Conservation (phyloP, 495 filamentous ascomycete species). For the Penicillium canescens region DNA sequence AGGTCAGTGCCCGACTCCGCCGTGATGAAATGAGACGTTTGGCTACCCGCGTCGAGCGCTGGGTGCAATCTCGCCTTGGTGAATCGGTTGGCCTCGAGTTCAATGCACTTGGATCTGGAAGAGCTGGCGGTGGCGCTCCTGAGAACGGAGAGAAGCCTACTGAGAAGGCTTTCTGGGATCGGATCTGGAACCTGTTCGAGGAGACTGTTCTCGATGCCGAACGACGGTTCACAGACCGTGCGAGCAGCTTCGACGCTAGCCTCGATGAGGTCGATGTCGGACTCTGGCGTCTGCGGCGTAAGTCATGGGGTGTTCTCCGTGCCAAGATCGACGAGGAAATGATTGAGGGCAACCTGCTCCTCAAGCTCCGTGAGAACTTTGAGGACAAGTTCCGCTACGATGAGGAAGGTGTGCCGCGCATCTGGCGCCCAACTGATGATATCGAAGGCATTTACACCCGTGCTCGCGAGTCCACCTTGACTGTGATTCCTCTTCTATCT, state of each 20-base stretch:
- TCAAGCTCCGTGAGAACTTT: conserved; percentile 97
- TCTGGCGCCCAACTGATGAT: conserved; percentile 96
- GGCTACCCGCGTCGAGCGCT: conserved; percentile 85
- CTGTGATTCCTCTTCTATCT: conserved; percentile 84
- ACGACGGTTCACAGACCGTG: conserved; percentile 78
- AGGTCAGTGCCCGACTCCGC: conserved; percentile 76
- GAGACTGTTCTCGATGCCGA: conserved; percentile 86
- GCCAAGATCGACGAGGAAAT: conserved; percentile 96
- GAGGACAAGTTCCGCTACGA: conserved; percentile 99
- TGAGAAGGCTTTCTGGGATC: conserved; percentile 93
- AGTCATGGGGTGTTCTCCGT: conserved; percentile 88
- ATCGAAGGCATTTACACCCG: conserved; percentile 93
- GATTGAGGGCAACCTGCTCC: conserved; percentile 91
- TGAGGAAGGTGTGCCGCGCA: conserved; percentile 87
- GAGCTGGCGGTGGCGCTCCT: conserved; percentile 76
- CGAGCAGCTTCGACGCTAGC: conserved; percentile 89
- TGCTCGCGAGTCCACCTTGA: conserved; percentile 86
- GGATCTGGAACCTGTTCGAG: conserved; percentile 86
- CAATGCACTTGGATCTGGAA: conserved; percentile 86
- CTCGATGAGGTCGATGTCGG: conserved; percentile 91
- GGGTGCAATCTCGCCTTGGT: conserved; percentile 81
- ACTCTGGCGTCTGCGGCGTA: conserved; percentile 85
- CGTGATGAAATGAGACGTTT: conserved; percentile 95
- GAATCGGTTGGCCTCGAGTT: conserved; percentile 93
- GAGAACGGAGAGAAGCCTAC: conserved; percentile 71